These are phyloP conservation scores for Candida ficus DNA, from an alignment of 805 yeast species.

Conservation along the genomic window DNA sequence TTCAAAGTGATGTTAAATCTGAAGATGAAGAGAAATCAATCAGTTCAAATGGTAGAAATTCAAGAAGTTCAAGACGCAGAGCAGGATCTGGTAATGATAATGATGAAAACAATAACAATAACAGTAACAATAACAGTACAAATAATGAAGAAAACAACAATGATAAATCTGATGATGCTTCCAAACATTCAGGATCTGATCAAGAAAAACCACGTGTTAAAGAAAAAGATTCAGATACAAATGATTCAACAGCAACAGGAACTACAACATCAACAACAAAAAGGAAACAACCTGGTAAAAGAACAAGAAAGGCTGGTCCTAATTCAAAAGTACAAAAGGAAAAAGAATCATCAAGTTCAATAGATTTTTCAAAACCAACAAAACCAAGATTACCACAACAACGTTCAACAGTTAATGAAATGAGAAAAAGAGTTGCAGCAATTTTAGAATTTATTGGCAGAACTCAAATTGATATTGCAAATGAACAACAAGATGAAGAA, in stretches of 20 bases:
- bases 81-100: constrained; percentile 1
- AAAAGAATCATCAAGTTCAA: constrained; percentile 27
- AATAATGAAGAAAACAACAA: constrained; percentile 5
- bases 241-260: constrained; percentile 10
- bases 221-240: constrained; percentile 17
- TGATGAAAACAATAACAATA: constrained; percentile 3
- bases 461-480: constrained; percentile 76
- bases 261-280: constrained; percentile 3
- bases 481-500: constrained; percentile 59
- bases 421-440: constrained; percentile 84
- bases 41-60: constrained; percentile 1
- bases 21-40: constrained; percentile 8
- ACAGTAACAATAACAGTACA: constrained; percentile 6
- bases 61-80: constrained; percentile 11
- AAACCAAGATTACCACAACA: constrained; percentile 81
- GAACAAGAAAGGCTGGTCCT: constrained; percentile 13
- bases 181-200: neutral
- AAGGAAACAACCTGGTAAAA: constrained; percentile 5
- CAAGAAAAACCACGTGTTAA: neutral
- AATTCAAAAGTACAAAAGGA: neutral
- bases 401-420: constrained; percentile 70
- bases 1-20: constrained; percentile 15
- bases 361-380: constrained; percentile 62
- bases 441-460: constrained; percentile 87
- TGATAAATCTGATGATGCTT: constrained; percentile 6